A percentile compares a stretch with the other conserved stretches of the same genome.
phyloP scores from a whole-genome alignment of 805 yeast species.

The Dipodascus geniculatus region DNA sequence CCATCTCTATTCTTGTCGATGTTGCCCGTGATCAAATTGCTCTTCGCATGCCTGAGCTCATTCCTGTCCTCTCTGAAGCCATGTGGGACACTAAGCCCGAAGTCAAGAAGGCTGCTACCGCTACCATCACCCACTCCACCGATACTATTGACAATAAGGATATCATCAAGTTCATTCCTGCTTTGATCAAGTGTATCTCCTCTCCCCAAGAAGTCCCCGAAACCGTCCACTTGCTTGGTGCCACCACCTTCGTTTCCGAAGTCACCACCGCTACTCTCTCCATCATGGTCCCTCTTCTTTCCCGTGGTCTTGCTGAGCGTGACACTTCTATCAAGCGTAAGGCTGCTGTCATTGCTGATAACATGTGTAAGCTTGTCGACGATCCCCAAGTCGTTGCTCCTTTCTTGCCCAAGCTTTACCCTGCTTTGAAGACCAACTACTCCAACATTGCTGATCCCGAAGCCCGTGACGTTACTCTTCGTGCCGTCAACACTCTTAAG shows the following conservation, averaged over 20 bases:
- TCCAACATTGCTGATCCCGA: conserved; percentile 99
- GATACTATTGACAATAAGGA: conserved; percentile 99
- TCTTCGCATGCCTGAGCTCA: conserved; percentile 98
- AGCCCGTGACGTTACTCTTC: conserved; percentile 96
- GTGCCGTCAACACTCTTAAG: conserved; percentile 94
- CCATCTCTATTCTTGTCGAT: conserved; percentile 80
- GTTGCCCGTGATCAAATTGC: conserved; percentile 93
- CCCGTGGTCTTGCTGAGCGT: conserved; percentile 99
- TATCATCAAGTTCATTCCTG: conserved; percentile 98
- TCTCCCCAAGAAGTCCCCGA: conserved; percentile 96
- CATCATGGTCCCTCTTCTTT: conserved; percentile 96
- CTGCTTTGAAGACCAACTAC: conserved; percentile 90
- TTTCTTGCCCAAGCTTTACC: conserved; percentile 88
- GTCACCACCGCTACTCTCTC: conserved; percentile 99
- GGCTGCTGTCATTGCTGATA: conserved; percentile 98
- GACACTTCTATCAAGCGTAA: conserved; percentile 99
- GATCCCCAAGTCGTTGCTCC: conserved; percentile 99
- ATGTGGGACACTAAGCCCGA: conserved; percentile 99
- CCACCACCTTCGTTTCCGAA: conserved; percentile 98
- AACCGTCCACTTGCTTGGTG: conserved; percentile 98
- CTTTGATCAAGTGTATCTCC: conserved; percentile 92
- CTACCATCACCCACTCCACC: conserved; percentile 91
- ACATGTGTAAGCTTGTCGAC: conserved; percentile 99
- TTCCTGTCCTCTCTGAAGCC: conserved; percentile 96
- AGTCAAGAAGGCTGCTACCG: conserved; percentile 93